These are phyloP conservation scores for Cutaneotrichosporon sp. DNA, from an alignment of 1,284 basidiomycete species.

Conservation along the genomic window DNA sequence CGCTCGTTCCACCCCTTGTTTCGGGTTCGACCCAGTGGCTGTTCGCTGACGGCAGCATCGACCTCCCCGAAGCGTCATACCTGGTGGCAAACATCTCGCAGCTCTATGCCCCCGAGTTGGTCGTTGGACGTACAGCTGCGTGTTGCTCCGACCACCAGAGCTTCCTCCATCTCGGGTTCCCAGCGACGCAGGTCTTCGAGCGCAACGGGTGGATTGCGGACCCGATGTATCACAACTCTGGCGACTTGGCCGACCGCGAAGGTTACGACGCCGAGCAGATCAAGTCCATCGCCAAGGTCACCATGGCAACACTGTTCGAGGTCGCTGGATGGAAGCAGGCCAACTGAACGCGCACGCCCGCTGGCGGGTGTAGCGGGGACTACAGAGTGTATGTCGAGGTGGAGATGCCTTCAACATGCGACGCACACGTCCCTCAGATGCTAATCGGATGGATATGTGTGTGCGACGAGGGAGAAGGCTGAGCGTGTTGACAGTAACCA, in stretches of 20 bases:
- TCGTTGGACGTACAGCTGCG: constrained; percentile 69
- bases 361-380: not conserved
- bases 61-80: constrained; percentile 70
- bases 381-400: too few relatives aligned
- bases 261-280: constrained; percentile 81
- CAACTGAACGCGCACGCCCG: not conserved
- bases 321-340: constrained; percentile 35
- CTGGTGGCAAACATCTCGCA: constrained; percentile 70
- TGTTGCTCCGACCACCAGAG: constrained; percentile 85
- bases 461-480: not conserved
- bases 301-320: constrained; percentile 54
- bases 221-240: constrained; percentile 67
- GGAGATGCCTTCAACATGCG: not conserved
- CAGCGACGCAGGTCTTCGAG: constrained; percentile 68
- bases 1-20: not conserved
- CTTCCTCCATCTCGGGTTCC: constrained; percentile 77
- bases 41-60: constrained; percentile 61
- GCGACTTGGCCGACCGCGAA: constrained; percentile 71
- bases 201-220: constrained; percentile 78
- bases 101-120: constrained; percentile 75
- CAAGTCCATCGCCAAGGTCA: constrained; percentile 77
- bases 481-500: not conserved
- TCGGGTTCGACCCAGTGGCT: not conserved
- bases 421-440: not conserved
- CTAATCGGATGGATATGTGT: not conserved